Evolutionary conservation across 805 yeast species (phyloP).

Genomic region (Ogataea trehalophila): DNA sequence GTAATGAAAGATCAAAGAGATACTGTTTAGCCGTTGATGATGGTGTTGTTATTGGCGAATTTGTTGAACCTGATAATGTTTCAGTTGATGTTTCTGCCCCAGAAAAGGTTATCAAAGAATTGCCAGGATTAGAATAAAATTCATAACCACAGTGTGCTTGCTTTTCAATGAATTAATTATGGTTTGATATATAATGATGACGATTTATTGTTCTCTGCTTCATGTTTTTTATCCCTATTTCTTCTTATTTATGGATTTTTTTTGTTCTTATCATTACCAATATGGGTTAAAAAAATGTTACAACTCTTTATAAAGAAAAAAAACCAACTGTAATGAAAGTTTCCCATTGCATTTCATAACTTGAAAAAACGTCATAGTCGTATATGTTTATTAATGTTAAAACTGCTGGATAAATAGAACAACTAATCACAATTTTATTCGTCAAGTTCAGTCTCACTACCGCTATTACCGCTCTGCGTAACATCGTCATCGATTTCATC

Average conservation of each 20-base stretch:
- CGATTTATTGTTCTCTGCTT: background rate
- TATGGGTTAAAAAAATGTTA: no score
- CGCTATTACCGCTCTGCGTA: background rate
- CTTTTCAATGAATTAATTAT: background rate
- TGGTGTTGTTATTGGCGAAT: constrained; percentile 61
- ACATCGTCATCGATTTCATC: background rate
- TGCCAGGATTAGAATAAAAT: constrained; percentile 21
- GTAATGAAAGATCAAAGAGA: constrained; percentile 70
- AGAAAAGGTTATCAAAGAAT: constrained; percentile 35
- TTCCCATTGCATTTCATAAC: no score
- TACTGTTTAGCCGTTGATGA: constrained; percentile 72
- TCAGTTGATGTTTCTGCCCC: constrained; percentile 56
- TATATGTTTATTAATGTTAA: no score
- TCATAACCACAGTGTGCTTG: background rate
- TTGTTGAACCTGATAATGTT: constrained; percentile 78
- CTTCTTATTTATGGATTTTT: no score
- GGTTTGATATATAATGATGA: background rate
- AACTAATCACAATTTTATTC: background rate
- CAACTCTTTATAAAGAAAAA: no score
- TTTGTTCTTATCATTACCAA: no score
- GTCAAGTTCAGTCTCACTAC: constrained; percentile 6
- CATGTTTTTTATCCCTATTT: background rate
- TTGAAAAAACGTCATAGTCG: no score
- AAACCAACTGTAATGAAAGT: no score
- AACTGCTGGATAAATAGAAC: no score